phyloP scores from a whole-genome alignment of 768 basidiomycete genomes.

The Lentinula guzmanii region DNA sequence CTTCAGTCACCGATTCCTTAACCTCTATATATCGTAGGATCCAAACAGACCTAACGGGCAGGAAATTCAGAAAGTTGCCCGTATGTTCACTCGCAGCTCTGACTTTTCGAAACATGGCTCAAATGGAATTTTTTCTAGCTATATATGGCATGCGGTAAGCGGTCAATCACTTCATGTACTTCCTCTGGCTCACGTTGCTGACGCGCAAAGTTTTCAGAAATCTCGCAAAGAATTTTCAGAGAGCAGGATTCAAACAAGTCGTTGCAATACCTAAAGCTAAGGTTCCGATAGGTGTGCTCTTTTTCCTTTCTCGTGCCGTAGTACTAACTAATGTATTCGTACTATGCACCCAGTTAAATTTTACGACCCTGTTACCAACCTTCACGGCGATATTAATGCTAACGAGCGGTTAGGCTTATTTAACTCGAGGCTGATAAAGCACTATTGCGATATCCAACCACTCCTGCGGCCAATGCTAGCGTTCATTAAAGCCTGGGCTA shows the following conservation, averaged over 20 bases:
- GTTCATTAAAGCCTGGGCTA: slow-evolving; percentile 57
- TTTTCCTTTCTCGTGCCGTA: neutral
- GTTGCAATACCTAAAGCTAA: slow-evolving; percentile 24
- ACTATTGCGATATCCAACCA: slow-evolving; percentile 44
- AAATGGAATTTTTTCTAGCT: neutral
- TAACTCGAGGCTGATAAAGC: slow-evolving; percentile 44
- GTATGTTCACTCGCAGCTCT: neutral
- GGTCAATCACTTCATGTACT: neutral
- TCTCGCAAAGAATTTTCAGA: slow-evolving; percentile 22
- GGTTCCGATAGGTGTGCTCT: slow-evolving; percentile 36
- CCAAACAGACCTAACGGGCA: slow-evolving; percentile 17
- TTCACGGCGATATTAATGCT: slow-evolving; percentile 52
- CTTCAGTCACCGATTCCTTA: too few relatives aligned
- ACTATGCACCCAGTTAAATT: slow-evolving; percentile 41
- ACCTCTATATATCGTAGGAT: slow-evolving; percentile 21
- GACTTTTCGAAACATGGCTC: neutral
- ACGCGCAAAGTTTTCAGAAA: slow-evolving; percentile 13
- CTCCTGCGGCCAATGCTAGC: slow-evolving; percentile 36
- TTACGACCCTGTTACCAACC: slow-evolving; percentile 30
- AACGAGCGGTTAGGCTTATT: slow-evolving; percentile 54
- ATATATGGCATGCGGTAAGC: neutral
- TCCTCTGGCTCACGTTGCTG: neutral
- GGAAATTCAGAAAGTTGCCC: neutral
- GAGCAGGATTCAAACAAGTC: slow-evolving; percentile 27
- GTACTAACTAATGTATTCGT: neutral